Evolutionary conservation across 495 filamentous ascomycete genomes (phyloP).

Genomic region (Letharia columbiana): DNA sequence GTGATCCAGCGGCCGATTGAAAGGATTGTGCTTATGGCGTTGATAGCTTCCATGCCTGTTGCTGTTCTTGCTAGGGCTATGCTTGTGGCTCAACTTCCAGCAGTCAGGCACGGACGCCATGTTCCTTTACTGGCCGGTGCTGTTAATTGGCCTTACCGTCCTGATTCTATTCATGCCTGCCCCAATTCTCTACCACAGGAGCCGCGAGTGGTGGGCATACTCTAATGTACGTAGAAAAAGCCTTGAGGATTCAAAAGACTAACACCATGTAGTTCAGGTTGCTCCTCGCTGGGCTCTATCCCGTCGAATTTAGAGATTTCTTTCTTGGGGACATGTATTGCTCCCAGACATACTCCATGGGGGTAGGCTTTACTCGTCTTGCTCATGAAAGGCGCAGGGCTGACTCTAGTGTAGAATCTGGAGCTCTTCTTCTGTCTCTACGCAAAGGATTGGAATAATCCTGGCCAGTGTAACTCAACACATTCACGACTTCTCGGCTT

Average conservation of each 20-base stretch:
- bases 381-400: slow-evolving; percentile 9
- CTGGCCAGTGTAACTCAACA: slow-evolving; percentile 70
- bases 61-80: slow-evolving; percentile 64
- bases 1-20: slow-evolving; percentile 3
- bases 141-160: slow-evolving; percentile 60
- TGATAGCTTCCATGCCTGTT: slow-evolving; percentile 64
- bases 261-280: slow-evolving; percentile 60
- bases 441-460: slow-evolving; percentile 60
- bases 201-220: slow-evolving; percentile 73
- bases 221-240: slow-evolving; percentile 55
- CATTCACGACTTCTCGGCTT: slow-evolving; percentile 81
- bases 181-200: slow-evolving; percentile 64
- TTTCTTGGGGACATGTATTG: slow-evolving; percentile 97
- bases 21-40: slow-evolving; percentile 8
- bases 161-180: slow-evolving; percentile 66
- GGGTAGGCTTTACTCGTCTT: slow-evolving; percentile 45
- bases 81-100: slow-evolving; percentile 82
- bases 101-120: slow-evolving; percentile 53
- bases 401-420: slow-evolving; percentile 55
- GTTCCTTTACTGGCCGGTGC: slow-evolving; percentile 82
- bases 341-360: slow-evolving; percentile 80
- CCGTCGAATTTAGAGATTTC: slow-evolving; percentile 95
- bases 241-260: slow-evolving; percentile 16
- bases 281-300: slow-evolving; percentile 74
- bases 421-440: slow-evolving; percentile 94